Percentiles rank a stretch among this genome's conserved stretches.
phyloP scores from a whole-genome alignment of 2,329 filamentous ascomycete genomes.

The Cercospora zeina region DNA sequence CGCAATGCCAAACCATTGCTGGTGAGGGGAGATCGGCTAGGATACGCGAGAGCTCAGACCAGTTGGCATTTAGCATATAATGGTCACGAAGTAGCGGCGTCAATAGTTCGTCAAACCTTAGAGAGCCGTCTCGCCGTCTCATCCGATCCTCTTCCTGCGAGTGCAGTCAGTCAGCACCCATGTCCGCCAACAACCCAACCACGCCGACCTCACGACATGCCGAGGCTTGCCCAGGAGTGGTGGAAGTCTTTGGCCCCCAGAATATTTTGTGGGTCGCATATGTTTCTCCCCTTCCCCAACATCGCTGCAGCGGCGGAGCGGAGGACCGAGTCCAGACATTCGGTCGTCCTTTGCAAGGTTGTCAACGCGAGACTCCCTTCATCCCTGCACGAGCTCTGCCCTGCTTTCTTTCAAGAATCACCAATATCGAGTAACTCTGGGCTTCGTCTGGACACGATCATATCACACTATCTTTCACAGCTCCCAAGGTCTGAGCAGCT shows the following conservation, averaged over 20 bases:
- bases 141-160: background rate
- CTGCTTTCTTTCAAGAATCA: too few species aligned
- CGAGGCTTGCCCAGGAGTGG: background rate
- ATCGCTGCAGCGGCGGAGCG: conserved; percentile 1
- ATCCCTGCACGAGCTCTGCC: background rate
- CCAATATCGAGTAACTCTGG: background rate
- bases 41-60: background rate
- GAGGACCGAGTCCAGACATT: background rate
- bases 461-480: background rate
- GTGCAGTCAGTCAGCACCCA: background rate
- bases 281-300: background rate
- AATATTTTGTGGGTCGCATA: background rate
- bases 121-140: background rate
- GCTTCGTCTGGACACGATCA: background rate
- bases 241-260: background rate
- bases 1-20: background rate
- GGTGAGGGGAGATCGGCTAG: background rate
- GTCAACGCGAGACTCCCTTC: background rate
- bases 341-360: background rate
- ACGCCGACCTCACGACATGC: background rate
- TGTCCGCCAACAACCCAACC: background rate
- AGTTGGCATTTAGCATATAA: conserved; percentile 4
- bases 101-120: background rate
- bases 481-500: background rate
- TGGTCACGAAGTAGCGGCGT: background rate